These are phyloP conservation scores for Sclerotinia nivalis DNA, from an alignment of 2,329 filamentous ascomycete genomes.

Conservation along the genomic window DNA sequence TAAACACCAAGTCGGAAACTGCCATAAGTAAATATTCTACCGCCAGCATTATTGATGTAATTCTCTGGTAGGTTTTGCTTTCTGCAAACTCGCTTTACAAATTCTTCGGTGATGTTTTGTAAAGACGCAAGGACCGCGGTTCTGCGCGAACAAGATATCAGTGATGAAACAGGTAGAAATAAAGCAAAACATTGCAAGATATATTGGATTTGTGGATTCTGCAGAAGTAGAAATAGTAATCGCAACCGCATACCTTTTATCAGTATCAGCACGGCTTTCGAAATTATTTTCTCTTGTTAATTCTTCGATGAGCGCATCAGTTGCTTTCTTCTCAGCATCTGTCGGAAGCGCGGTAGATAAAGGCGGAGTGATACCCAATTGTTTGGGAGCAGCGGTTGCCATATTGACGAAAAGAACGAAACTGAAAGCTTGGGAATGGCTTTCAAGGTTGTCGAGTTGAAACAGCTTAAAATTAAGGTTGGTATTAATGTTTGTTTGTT, in stretches of 20 bases:
- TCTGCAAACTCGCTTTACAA: constrained; percentile 73
- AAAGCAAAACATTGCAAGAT: not conserved
- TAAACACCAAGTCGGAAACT: constrained; percentile 94
- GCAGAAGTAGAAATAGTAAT: not conserved
- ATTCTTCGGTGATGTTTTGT: constrained; percentile 78
- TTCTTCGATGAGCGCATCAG: constrained; percentile 78
- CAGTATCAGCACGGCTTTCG: constrained; percentile 78
- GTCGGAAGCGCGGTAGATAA: constrained; percentile 79
- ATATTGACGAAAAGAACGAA: constrained; percentile 30
- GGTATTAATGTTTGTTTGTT: constrained; percentile 17
- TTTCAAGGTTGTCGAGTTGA: constrained; percentile 4
- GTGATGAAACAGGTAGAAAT: constrained; percentile 17
- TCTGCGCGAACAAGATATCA: constrained; percentile 46
- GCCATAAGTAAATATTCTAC: constrained; percentile 93
- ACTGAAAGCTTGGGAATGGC: not conserved
- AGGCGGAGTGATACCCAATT: constrained; percentile 73
- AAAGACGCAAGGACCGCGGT: constrained; percentile 70
- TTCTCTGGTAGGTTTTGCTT: constrained; percentile 65
- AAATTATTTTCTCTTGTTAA: constrained; percentile 90
- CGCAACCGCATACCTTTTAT: constrained; percentile 65
- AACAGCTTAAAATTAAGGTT: constrained; percentile 2
- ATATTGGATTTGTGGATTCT: not conserved
- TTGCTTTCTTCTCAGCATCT: constrained; percentile 72
- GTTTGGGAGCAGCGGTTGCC: constrained; percentile 36
- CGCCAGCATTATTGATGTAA: constrained; percentile 79